Evolutionary conservation across 2,329 filamentous ascomycete species (phyloP).

Genomic region (Hypocreales sp.): DNA sequence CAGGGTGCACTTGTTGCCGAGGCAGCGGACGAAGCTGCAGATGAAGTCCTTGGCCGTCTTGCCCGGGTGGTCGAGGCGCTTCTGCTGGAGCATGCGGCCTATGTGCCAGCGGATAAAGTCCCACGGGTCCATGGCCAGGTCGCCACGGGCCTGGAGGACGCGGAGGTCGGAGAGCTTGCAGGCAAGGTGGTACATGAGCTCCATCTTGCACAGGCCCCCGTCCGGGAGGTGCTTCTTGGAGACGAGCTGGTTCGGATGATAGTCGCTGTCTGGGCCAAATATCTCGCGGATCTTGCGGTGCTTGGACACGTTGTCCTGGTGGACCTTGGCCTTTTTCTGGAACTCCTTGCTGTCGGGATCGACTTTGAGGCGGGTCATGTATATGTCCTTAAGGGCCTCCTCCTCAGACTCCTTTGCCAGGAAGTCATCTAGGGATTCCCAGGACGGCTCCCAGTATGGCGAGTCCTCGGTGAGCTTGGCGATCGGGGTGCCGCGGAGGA

Average conservation of each 20-base stretch:
- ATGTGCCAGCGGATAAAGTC: slow-evolving; percentile 22
- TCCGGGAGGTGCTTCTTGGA: slow-evolving; percentile 15
- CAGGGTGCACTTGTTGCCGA: slow-evolving; percentile 4
- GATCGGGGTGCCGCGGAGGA: slow-evolving; percentile 12
- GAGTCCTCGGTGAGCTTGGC: slow-evolving; percentile 12
- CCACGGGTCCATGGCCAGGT: slow-evolving; percentile 19
- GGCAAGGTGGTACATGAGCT: slow-evolving; percentile 19
- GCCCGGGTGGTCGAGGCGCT: slow-evolving; percentile 2
- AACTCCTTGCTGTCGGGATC: slow-evolving; percentile 5
- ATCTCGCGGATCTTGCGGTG: slow-evolving; percentile 17
- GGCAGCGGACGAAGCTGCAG: slow-evolving; percentile 5
- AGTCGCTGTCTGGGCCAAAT: slow-evolving; percentile 12
- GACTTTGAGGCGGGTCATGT: not conserved
- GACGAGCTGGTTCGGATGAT: slow-evolving; percentile 22
- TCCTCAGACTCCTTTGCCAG: slow-evolving; percentile 11
- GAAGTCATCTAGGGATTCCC: slow-evolving; percentile 14
- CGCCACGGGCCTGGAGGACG: slow-evolving; percentile 7
- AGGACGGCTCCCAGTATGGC: slow-evolving; percentile 14
- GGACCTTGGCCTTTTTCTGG: slow-evolving; percentile 7
- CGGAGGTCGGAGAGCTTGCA: slow-evolving; percentile 16
- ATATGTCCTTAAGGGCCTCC: slow-evolving; percentile 6
- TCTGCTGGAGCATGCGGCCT: slow-evolving; percentile 5
- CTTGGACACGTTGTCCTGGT: slow-evolving; percentile 16
- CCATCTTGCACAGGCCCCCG: slow-evolving; percentile 16
- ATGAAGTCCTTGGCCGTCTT: slow-evolving; percentile 5